phyloP scores from a whole-genome alignment of 352 stramenopile genomes.

The Albugo candida region DNA sequence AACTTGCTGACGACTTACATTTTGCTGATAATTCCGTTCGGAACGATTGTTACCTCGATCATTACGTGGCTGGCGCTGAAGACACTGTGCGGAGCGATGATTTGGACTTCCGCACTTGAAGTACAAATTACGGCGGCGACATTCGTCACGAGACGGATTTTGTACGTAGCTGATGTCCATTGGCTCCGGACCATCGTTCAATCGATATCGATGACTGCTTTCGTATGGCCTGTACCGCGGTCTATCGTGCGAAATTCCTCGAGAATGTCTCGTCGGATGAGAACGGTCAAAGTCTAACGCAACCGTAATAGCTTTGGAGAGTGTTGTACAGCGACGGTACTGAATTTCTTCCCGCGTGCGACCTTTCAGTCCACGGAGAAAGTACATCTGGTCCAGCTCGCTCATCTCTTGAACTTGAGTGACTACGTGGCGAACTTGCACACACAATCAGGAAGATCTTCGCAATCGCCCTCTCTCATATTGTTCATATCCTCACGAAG shows the following conservation, averaged over 20 bases:
- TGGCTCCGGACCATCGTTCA: not conserved
- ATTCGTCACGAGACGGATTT: not conserved
- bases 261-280: conserved; percentile 5
- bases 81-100: not conserved
- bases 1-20: too few relatives aligned
- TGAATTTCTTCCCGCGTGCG: not conserved
- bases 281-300: conserved; percentile 12
- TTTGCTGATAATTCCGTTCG: too few relatives aligned
- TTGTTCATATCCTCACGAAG: conserved; percentile 6
- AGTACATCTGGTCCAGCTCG: not conserved
- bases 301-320: conserved; percentile 7
- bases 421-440: conserved; percentile 4
- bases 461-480: conserved; percentile 7
- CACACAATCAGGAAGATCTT: conserved; percentile 8
- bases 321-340: conserved; percentile 4
- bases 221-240: too few relatives aligned
- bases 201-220: not conserved
- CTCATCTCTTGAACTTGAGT: conserved; percentile 2
- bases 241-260: not conserved
- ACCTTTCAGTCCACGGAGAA: not conserved
- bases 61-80: not conserved
- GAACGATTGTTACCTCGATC: too few relatives aligned
- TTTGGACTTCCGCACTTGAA: not conserved
- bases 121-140: not conserved
- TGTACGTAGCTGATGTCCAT: not conserved